Evolutionary conservation across 2,329 filamentous ascomycete species (phyloP).

Genomic region (Sporothrix brasiliensis): DNA sequence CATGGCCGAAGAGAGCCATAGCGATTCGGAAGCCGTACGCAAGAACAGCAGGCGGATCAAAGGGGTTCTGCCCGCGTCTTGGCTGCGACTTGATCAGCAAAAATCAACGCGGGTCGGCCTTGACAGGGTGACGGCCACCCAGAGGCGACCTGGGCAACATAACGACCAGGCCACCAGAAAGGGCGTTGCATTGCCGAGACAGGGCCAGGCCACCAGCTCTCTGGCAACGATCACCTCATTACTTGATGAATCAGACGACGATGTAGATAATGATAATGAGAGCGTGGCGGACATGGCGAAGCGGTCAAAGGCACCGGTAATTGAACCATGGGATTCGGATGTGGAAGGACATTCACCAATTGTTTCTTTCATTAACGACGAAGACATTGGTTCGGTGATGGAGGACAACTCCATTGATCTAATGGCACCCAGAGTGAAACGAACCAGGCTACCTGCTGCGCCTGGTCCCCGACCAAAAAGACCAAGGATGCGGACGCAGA

Average conservation of each 20-base stretch:
- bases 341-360: conserved; percentile 33
- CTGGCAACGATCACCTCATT: conserved; percentile 44
- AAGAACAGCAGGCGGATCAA: conserved; percentile 53
- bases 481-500: conserved; percentile 40
- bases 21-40: conserved; percentile 48
- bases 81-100: conserved; percentile 63
- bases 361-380: conserved; percentile 50
- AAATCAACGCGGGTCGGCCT: conserved; percentile 39
- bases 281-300: conserved; percentile 35
- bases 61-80: conserved; percentile 68
- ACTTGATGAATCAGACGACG: conserved; percentile 49
- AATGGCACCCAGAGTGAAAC: conserved; percentile 53
- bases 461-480: conserved; percentile 41
- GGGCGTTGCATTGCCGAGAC: conserved; percentile 55
- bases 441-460: conserved; percentile 42
- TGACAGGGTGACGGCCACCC: conserved; percentile 35
- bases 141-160: conserved; percentile 42
- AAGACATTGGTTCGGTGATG: conserved; percentile 49
- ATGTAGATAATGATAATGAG: conserved; percentile 37
- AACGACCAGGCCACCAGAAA: conserved; percentile 48
- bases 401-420: conserved; percentile 58
- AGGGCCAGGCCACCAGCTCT: conserved; percentile 38
- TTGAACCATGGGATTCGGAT: conserved; percentile 18
- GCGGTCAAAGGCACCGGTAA: neutral
- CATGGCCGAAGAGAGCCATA: conserved; percentile 41